Evolutionary conservation across 208 protist genomes (phyloP), one percentile per base, ranked within the genome.

Genomic region (Herpetomonas tarakana): DNA sequence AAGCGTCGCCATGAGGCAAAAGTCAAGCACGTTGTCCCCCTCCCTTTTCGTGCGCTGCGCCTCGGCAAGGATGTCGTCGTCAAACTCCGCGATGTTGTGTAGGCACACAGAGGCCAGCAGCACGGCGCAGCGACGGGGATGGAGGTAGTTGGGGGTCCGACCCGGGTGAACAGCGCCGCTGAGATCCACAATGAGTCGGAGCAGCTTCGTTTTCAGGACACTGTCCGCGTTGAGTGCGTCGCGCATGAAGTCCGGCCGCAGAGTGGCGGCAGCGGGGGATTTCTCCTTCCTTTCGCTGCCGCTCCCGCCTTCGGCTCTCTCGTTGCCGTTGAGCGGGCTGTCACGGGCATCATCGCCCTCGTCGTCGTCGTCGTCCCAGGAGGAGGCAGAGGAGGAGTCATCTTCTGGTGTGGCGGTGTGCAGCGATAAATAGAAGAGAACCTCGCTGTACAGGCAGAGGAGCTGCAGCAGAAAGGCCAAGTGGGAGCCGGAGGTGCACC

Each of bases 391-490:
- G 9, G 6, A 14, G 9, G 35, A 41, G 9, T 18, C 35, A 14
- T 41, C 14, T n/a, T n/a, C n/a, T n/a, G n/a, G n/a, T 44, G 35
- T 9, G 16, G 2, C 27, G 18, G 53, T 24, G 56, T 61, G 28
- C 12, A 19, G 3, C 27, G 56, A 61, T 11, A 50, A 41, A 41
- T 52, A 52, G 56, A 61, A 61, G 14, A 41, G 58, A 2, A 45
- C 58, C 18, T 64, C 58, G 21, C 31, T 47, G 31, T 64, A 64
- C 3, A 21, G 24, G 3, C 58, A 46, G 25, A 64, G 45, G 11
- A 55, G 35, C 35, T 41, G 35, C 6, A 41, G 9, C 9, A 41
- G 35, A 14, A 41, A 41, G 35, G 6, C 14, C 9, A 41, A 14
- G 35, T 6, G 6, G 6, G 6, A 6, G 6, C 35, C 35, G 9